Conservation (phyloP, 2,329 filamentous ascomycete species). For the Sclerotinia borealis region DNA sequence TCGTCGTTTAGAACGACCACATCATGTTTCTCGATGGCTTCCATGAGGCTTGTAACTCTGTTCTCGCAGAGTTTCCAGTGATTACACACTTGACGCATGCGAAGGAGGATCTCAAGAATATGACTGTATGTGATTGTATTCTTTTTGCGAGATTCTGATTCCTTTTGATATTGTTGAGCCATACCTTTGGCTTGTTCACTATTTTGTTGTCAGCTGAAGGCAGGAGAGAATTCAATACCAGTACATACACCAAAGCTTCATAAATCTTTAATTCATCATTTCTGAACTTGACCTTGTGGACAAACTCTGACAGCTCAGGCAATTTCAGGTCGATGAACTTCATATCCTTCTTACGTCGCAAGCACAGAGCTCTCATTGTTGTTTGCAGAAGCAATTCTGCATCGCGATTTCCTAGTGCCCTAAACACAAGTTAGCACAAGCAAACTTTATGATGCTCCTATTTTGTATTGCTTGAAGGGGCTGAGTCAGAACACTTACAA, state of each 20-base stretch:
- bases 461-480: neutral
- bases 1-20: constrained; percentile 64
- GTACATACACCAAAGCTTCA: constrained; percentile 58
- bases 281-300: constrained; percentile 69
- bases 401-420: constrained; percentile 45
- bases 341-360: constrained; percentile 84
- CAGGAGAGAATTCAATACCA: neutral
- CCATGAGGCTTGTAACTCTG: constrained; percentile 66
- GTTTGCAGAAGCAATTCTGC: constrained; percentile 64
- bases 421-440: neutral
- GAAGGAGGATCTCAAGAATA: constrained; percentile 73
- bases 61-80: constrained; percentile 80
- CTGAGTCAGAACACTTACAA: constrained; percentile 36
- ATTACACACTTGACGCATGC: constrained; percentile 80
- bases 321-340: constrained; percentile 75
- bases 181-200: constrained; percentile 69
- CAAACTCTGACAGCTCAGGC: constrained; percentile 69
- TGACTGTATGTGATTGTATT: constrained; percentile 57
- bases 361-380: constrained; percentile 73
- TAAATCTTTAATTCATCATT: constrained; percentile 73
- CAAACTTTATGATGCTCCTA: neutral
- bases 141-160: constrained; percentile 29
- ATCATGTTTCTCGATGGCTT: constrained; percentile 60
- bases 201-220: constrained; percentile 23
- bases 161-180: constrained; percentile 50